Percentiles rank a stretch among this genome's conserved stretches.
Evolutionary conservation across 139 green algal species (phyloP).

Genomic region (Marvania coccoides): DNA sequence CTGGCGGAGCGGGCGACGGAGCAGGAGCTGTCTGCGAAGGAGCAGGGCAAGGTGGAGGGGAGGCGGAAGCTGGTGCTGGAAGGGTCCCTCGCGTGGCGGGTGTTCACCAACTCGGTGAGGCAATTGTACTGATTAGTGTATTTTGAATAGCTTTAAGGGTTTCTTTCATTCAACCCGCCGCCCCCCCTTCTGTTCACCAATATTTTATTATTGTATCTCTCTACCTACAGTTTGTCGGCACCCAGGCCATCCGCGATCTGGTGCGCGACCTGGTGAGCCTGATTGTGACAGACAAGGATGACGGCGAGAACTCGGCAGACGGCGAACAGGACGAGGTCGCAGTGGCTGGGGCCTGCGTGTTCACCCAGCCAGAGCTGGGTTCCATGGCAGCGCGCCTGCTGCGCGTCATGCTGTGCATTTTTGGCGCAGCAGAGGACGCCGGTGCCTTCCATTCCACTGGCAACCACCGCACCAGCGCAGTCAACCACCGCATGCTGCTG

Average conservation of each 20-base stretch:
- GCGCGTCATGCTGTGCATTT: slow-evolving; percentile 22
- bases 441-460: slow-evolving; percentile 12
- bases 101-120: neutral
- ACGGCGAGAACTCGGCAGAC: slow-evolving; percentile 11
- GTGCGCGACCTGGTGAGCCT: too few relatives aligned
- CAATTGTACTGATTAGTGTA: too few relatives aligned
- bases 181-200: neutral
- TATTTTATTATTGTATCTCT: too few relatives aligned
- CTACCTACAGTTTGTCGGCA: slow-evolving; percentile 1
- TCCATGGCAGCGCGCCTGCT: slow-evolving; percentile 13
- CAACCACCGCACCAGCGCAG: neutral
- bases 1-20: neutral
- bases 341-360: slow-evolving; percentile 10
- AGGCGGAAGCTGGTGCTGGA: slow-evolving; percentile 6
- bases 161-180: too few relatives aligned
- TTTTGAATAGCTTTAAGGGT: too few relatives aligned
- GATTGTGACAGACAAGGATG: slow-evolving; percentile 7
- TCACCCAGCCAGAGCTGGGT: slow-evolving; percentile 15
- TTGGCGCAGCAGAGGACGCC: slow-evolving; percentile 17
- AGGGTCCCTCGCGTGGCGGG: slow-evolving; percentile 16
- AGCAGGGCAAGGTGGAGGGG: neutral
- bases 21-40: neutral
- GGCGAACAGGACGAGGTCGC: neutral
- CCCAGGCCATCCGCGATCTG: too few relatives aligned
- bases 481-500: neutral